Percentiles rank a stretch among this genome's conserved stretches.
Conservation (phyloP, 148 eudicot species). For the Vaccinium macrocarpon region DNA sequence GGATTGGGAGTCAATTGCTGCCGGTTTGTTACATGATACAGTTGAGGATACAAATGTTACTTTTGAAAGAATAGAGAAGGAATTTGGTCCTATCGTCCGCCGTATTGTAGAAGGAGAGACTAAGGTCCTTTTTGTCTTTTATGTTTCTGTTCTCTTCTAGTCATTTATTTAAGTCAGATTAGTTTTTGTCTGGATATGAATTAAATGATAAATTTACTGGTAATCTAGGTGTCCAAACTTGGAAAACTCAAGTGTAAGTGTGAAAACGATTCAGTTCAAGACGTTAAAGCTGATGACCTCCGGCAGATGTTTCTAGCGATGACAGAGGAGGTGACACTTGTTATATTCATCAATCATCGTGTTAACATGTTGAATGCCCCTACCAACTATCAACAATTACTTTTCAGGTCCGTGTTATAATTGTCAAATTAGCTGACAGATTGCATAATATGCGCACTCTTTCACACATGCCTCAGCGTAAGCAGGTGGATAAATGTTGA, state of each 20-base stretch:
- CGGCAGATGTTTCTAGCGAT: slow-evolving; percentile 97
- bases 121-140: slow-evolving; percentile 48
- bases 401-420: slow-evolving; percentile 93
- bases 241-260: slow-evolving; percentile 81
- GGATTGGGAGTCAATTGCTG: slow-evolving; percentile 99
- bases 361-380: neutral
- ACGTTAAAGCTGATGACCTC: slow-evolving; percentile 95
- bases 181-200: neutral
- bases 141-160: neutral
- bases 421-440: slow-evolving; percentile 96
- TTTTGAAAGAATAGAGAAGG: slow-evolving; percentile 78
- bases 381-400: slow-evolving; percentile 8
- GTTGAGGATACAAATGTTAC: slow-evolving; percentile 96
- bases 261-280: slow-evolving; percentile 71
- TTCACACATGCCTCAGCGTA: slow-evolving; percentile 93
- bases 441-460: slow-evolving; percentile 99
- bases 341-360: neutral
- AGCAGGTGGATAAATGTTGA: slow-evolving; percentile 60
- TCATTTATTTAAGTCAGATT: neutral
- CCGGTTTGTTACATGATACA: slow-evolving; percentile 96
- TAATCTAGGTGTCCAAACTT: slow-evolving; percentile 81
- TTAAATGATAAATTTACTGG: slow-evolving; percentile 10
- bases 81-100: slow-evolving; percentile 86
- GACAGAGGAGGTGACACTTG: slow-evolving; percentile 79
- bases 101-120: slow-evolving; percentile 99